A percentile compares a stretch with the other conserved stretches of the same genome.
Conservation (phyloP, 1,284 basidiomycete species). For the Trichosporon ovoides region DNA sequence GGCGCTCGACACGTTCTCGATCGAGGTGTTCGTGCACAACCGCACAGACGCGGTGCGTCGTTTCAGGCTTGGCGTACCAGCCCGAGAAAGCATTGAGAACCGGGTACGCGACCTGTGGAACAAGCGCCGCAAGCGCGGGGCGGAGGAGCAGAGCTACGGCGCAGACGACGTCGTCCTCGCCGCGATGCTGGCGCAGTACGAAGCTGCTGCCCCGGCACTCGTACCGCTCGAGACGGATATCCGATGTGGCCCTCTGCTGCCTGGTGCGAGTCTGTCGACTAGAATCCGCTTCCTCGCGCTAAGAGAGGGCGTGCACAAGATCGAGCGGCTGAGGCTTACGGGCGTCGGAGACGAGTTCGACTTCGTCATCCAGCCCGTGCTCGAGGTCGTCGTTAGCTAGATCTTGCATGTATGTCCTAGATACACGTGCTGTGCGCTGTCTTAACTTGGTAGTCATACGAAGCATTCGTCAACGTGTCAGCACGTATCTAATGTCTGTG, state of each 20-base stretch:
- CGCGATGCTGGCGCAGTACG: constrained; percentile 25
- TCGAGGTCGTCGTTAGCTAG: constrained; percentile 19
- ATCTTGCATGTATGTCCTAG: background rate
- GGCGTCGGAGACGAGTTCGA: constrained; percentile 71
- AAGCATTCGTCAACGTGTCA: no score
- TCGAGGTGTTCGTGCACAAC: constrained; percentile 86
- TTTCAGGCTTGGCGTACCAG: constrained; percentile 69
- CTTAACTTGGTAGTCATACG: no score
- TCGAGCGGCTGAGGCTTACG: constrained; percentile 66
- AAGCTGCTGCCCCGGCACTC: constrained; percentile 53
- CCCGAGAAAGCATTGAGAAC: constrained; percentile 50
- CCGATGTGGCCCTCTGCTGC: constrained; percentile 71
- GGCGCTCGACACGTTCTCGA: constrained; percentile 66
- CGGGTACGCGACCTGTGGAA: constrained; percentile 26
- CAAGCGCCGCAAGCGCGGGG: constrained; percentile 16
- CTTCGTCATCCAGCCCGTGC: constrained; percentile 45
- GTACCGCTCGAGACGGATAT: constrained; percentile 74
- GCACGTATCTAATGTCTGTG: no score
- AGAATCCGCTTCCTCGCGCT: constrained; percentile 78
- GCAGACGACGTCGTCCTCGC: constrained; percentile 42
- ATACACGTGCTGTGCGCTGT: no score
- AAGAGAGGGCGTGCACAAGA: constrained; percentile 68
- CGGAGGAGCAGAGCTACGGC: constrained; percentile 24
- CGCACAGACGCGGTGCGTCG: constrained; percentile 68
- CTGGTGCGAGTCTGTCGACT: constrained; percentile 77